Percentiles rank a stretch among this genome's conserved stretches.
Conservation (phyloP, 1,139 yeast species). For the Diutina pseudorugosa region DNA sequence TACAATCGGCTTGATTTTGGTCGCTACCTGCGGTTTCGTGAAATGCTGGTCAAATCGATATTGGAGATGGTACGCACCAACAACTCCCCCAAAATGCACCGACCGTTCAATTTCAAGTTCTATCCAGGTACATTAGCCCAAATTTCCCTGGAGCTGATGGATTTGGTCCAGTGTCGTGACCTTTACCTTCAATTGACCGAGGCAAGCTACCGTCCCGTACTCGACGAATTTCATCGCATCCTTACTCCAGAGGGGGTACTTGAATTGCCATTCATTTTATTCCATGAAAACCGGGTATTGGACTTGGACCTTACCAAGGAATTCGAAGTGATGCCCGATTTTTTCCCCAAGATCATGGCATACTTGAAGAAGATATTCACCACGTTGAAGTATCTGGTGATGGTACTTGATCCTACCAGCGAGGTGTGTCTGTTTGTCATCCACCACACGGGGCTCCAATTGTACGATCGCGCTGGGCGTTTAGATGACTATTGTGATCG, state of each 20-base stretch:
- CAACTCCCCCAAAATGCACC: background rate
- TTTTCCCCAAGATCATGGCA: background rate
- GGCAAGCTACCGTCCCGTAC: background rate
- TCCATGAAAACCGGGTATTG: background rate
- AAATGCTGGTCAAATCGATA: background rate
- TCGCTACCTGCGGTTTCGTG: background rate
- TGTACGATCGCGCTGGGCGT: background rate
- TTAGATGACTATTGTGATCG: background rate
- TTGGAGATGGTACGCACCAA: background rate
- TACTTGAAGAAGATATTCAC: background rate
- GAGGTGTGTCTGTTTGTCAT: constrained; percentile 2
- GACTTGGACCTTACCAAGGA: background rate
- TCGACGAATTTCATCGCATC: background rate
- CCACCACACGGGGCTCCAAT: background rate
- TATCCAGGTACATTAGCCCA: background rate
- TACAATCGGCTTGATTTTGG: background rate
- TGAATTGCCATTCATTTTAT: background rate
- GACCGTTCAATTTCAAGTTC: constrained; percentile 1
- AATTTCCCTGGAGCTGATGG: background rate
- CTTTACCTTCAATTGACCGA: background rate
- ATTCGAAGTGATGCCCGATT: background rate
- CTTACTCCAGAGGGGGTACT: background rate
- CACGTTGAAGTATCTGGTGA: background rate
- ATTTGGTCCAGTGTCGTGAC: constrained; percentile 3
- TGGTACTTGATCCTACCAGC: constrained; percentile 1